These are phyloP conservation scores for Trichoderma pleuroti DNA, from an alignment of 2,329 filamentous ascomycete species.

Conservation along the genomic window DNA sequence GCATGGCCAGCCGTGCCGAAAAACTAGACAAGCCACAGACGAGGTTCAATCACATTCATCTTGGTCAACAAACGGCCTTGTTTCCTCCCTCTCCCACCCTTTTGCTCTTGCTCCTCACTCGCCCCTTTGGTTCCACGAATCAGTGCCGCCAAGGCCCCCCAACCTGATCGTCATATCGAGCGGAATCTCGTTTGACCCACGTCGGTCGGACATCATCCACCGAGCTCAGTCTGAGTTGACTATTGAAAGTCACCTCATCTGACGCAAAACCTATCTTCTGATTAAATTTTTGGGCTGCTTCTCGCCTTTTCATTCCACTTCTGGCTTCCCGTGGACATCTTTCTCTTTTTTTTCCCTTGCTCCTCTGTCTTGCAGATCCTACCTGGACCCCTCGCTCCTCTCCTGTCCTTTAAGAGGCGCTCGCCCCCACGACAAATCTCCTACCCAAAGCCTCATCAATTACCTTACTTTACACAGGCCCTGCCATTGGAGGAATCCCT, in stretches of 20 bases:
- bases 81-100: not conserved
- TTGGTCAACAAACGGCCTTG: not conserved
- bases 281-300: conserved; percentile 3
- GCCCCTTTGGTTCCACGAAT: conserved; percentile 9
- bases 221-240: conserved; percentile 14
- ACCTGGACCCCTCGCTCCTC: not conserved
- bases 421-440: not conserved
- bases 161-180: conserved; percentile 7
- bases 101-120: not conserved
- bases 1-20: not conserved
- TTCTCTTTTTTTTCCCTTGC: not conserved
- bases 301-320: conserved; percentile 11
- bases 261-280: conserved; percentile 2
- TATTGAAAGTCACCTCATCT: conserved; percentile 14
- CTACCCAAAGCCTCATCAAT: not conserved
- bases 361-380: not conserved
- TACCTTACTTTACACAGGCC: not conserved
- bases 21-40: not conserved
- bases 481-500: not conserved
- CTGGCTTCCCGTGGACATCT: not conserved
- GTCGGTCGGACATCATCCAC: conserved; percentile 13
- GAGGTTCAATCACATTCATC: not conserved
- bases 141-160: conserved; percentile 9
- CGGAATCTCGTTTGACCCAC: conserved; percentile 16
- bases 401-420: not conserved